These are phyloP conservation scores for Ophiostoma piceae DNA, from an alignment of 2,329 filamentous ascomycete genomes.

Conservation along the genomic window DNA sequence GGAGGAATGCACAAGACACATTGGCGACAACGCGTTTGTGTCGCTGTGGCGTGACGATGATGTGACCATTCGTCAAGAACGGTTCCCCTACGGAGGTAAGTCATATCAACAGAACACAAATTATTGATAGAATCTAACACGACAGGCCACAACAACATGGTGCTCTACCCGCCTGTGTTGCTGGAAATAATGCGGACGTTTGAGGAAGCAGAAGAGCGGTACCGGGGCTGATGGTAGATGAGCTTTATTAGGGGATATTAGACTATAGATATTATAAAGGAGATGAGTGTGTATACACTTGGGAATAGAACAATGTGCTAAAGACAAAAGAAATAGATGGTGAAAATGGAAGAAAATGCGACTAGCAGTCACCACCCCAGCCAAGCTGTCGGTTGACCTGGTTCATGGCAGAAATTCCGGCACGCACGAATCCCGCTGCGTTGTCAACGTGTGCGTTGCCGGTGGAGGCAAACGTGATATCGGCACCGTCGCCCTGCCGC, in stretches of 20 bases:
- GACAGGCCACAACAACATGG: conserved; percentile 63
- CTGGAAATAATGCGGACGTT: conserved; percentile 64
- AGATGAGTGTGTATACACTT: background rate
- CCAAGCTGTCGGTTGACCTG: conserved; percentile 50
- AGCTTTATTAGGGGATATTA: background rate
- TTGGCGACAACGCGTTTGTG: conserved; percentile 46
- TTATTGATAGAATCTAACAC: background rate
- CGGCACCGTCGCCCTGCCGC: conserved; percentile 38
- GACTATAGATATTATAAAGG: background rate
- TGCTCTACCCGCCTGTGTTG: conserved; percentile 59
- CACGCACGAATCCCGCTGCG: conserved; percentile 41
- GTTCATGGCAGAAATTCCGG: conserved; percentile 48
- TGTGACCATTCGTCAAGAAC: conserved; percentile 49
- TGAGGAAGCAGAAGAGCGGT: conserved; percentile 33
- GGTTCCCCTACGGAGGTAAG: conserved; percentile 52
- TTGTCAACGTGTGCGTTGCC: conserved; percentile 40
- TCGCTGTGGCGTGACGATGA: conserved; percentile 43
- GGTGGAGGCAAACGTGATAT: conserved; percentile 36
- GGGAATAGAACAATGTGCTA: background rate
- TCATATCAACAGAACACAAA: conserved; percentile 8
- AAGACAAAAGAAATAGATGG: background rate
- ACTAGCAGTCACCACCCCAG: conserved; percentile 41
- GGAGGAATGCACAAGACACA: conserved; percentile 40
- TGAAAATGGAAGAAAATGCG: background rate
- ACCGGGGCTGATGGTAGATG: background rate